Conservation (phyloP, 2,329 filamentous ascomycete genomes). For the Grosmannia huntii region DNA sequence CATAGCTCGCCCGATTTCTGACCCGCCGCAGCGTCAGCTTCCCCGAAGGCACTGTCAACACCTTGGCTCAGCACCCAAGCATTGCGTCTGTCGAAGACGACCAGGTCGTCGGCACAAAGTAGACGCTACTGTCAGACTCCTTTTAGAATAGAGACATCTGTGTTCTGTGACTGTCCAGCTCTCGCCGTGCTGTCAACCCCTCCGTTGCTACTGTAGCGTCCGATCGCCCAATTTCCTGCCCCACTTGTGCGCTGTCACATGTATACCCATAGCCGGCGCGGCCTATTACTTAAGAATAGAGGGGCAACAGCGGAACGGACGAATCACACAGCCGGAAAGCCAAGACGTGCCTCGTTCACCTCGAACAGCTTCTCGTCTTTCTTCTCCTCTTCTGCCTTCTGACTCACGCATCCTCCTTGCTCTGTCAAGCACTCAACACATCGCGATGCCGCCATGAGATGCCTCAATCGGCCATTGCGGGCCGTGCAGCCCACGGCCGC, state of each 20-base stretch:
- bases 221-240: not conserved
- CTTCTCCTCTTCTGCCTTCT: not conserved
- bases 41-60: constrained; percentile 50
- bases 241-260: not conserved
- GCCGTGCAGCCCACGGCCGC: constrained; percentile 16
- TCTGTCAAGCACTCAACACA: not conserved
- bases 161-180: not conserved
- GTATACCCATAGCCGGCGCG: too few species aligned
- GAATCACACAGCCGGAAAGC: not conserved
- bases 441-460: constrained; percentile 34
- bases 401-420: not conserved
- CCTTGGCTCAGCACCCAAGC: constrained; percentile 56
- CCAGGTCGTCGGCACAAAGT: constrained; percentile 58
- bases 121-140: constrained; percentile 16
- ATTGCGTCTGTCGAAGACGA: constrained; percentile 67
- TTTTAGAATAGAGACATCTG: not conserved
- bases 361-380: not conserved
- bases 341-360: not conserved
- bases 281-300: not conserved
- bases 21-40: constrained; percentile 51
- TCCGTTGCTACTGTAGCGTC: not conserved
- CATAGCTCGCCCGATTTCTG: not conserved
- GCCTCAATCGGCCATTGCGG: constrained; percentile 25
- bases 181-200: not conserved
- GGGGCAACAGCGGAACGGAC: not conserved